Conservation (phyloP, 257 asterid species). For the Solanum lignicaule region DNA sequence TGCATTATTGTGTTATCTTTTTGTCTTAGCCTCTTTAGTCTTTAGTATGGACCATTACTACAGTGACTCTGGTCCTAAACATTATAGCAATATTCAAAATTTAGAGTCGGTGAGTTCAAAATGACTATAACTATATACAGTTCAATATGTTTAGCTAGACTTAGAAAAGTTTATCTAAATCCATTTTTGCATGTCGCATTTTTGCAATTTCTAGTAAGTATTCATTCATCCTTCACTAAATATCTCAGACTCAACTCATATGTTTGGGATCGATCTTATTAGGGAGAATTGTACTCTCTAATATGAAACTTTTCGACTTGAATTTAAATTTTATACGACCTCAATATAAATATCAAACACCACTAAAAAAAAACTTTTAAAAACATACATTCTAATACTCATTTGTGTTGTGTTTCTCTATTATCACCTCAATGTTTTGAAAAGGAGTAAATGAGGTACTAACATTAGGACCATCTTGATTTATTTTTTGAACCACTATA, state of each 20-base stretch:
- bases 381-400: background rate
- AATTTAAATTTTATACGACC: background rate
- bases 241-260: no score
- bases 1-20: background rate
- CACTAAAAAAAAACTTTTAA: no score
- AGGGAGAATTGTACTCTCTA: background rate
- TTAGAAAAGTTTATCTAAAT: background rate
- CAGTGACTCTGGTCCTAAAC: background rate
- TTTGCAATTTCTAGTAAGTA: background rate
- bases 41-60: background rate
- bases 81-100: background rate
- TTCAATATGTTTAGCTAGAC: background rate
- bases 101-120: background rate
- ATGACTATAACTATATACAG: background rate
- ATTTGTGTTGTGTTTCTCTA: background rate
- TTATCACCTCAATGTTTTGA: background rate
- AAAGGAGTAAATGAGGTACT: background rate
- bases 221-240: background rate
- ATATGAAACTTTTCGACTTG: background rate
- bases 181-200: rapidly evolving
- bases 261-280: no score
- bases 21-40: background rate
- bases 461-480: background rate
- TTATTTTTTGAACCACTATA: background rate
- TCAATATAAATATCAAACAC: background rate